Conservation (phyloP, 352 stramenopile genomes). For the Blastocystis sp. region DNA sequence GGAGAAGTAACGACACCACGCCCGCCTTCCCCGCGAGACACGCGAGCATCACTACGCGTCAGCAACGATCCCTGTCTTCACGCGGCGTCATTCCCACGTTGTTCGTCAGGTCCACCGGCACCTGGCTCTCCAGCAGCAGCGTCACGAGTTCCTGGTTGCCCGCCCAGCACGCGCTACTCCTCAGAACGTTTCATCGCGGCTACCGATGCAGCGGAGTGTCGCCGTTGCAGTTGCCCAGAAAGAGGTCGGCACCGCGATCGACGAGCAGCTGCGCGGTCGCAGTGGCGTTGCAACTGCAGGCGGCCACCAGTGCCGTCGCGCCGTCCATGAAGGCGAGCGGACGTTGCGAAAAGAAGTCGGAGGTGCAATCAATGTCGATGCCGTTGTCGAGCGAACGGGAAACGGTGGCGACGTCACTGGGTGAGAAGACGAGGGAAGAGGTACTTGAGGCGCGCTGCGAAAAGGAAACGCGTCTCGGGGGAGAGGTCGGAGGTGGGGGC, state of each 20-base stretch:
- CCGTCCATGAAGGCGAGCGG: neutral
- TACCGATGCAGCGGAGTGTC: slow-evolving; percentile 11
- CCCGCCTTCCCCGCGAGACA: neutral
- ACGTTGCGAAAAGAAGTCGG: slow-evolving; percentile 27
- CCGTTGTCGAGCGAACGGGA: neutral
- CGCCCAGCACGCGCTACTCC: slow-evolving; percentile 13
- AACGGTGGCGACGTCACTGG: neutral
- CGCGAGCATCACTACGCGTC: slow-evolving; percentile 36
- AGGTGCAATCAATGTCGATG: slow-evolving; percentile 17
- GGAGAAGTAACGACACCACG: neutral
- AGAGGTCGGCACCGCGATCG: neutral
- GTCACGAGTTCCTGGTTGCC: neutral
- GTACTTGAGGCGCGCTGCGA: slow-evolving; percentile 13
- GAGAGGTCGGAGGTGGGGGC: neutral
- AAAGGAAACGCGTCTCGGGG: slow-evolving; percentile 9
- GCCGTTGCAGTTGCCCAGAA: slow-evolving; percentile 5
- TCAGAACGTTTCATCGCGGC: neutral
- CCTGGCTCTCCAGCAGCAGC: neutral
- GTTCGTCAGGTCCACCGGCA: neutral
- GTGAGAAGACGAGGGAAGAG: neutral
- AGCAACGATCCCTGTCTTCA: neutral
- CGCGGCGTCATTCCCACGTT: slow-evolving; percentile 19
- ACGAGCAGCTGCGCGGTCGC: neutral
- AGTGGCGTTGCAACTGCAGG: neutral
- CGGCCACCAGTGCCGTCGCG: slow-evolving; percentile 14